phyloP scores from a whole-genome alignment of 805 yeast species.

The Candida loeiensis region DNA sequence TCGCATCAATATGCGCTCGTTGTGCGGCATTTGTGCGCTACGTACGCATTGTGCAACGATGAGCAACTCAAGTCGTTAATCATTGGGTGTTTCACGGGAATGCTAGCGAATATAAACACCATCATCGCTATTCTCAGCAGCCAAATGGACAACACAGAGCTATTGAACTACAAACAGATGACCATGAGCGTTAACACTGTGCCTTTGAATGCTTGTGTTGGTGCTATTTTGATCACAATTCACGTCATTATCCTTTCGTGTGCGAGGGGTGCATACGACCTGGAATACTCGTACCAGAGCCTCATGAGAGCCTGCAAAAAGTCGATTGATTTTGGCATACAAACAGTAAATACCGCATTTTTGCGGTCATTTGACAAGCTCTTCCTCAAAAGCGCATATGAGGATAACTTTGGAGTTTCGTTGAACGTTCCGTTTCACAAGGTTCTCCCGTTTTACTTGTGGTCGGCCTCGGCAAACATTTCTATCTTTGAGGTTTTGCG shows the following conservation, averaged over 20 bases:
- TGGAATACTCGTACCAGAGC: conserved; percentile 23
- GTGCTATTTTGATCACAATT: conserved; percentile 38
- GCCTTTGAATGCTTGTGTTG: conserved; percentile 31
- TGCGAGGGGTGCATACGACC: conserved; percentile 19
- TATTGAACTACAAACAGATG: conserved; percentile 12
- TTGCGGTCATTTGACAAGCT: conserved; percentile 38
- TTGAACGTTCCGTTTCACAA: conserved; percentile 17
- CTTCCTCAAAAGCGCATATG: conserved; percentile 27
- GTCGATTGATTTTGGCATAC: conserved; percentile 33
- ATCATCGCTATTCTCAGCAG: conserved; percentile 15
- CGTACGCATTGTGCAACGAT: conserved; percentile 27
- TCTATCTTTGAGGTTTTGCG: conserved; percentile 42
- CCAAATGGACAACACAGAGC: conserved; percentile 20
- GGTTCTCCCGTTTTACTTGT: conserved; percentile 37
- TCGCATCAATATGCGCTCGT: conserved; percentile 29
- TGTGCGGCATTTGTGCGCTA: conserved; percentile 46
- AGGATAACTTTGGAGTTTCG: conserved; percentile 13
- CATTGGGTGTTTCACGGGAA: not conserved
- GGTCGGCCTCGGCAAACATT: conserved; percentile 33
- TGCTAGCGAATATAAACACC: conserved; percentile 19
- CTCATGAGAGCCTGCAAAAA: conserved; percentile 32
- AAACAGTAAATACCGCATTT: conserved; percentile 38
- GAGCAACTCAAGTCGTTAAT: conserved; percentile 12
- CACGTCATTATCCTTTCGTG: conserved; percentile 24
- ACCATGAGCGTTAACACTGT: conserved; percentile 3